Evolutionary conservation across 1,284 basidiomycete species (phyloP).

Genomic region (Pseudozyma thailandica): DNA sequence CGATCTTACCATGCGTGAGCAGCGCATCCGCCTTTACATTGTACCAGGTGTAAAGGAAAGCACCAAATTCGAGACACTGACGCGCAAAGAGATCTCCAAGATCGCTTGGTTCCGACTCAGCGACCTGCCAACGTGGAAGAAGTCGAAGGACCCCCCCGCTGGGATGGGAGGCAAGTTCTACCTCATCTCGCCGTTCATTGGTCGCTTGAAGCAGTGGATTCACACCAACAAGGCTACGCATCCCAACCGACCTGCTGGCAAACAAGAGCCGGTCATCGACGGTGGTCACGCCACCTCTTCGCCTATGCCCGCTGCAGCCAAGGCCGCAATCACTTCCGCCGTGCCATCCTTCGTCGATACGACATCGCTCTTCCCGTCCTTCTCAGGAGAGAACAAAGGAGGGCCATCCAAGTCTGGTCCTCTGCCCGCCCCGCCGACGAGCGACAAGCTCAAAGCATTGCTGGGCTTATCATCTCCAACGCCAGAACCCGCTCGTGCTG

Average conservation of each 20-base stretch:
- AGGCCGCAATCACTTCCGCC: slow-evolving; percentile 10
- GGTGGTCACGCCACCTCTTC: slow-evolving; percentile 10
- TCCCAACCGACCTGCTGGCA: slow-evolving; percentile 26
- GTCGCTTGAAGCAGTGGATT: slow-evolving; percentile 65
- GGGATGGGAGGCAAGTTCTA: slow-evolving; percentile 81
- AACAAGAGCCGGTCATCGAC: slow-evolving; percentile 18
- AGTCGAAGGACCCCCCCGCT: slow-evolving; percentile 74
- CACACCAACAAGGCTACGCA: slow-evolving; percentile 58
- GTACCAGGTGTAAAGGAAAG: slow-evolving; percentile 89
- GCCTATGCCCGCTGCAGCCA: slow-evolving; percentile 12
- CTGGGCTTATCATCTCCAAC: slow-evolving; percentile 43
- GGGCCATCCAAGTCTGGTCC: slow-evolving; percentile 24
- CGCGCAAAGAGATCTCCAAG: slow-evolving; percentile 98
- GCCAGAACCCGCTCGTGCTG: slow-evolving; percentile 23
- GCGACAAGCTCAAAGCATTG: slow-evolving; percentile 54
- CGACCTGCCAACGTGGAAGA: slow-evolving; percentile 93
- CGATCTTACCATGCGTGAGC: slow-evolving; percentile 86
- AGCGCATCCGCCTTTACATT: slow-evolving; percentile 90
- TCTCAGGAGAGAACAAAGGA: slow-evolving; percentile 23
- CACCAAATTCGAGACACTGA: slow-evolving; percentile 89
- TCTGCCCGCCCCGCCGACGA: slow-evolving; percentile 46
- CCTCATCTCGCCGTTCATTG: slow-evolving; percentile 92
- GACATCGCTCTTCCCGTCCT: slow-evolving; percentile 40
- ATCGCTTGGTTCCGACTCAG: slow-evolving; percentile 94
- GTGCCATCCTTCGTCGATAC: slow-evolving; percentile 39